phyloP scores from a whole-genome alignment of 441 rosid genomes.

The Erodium texanum region DNA sequence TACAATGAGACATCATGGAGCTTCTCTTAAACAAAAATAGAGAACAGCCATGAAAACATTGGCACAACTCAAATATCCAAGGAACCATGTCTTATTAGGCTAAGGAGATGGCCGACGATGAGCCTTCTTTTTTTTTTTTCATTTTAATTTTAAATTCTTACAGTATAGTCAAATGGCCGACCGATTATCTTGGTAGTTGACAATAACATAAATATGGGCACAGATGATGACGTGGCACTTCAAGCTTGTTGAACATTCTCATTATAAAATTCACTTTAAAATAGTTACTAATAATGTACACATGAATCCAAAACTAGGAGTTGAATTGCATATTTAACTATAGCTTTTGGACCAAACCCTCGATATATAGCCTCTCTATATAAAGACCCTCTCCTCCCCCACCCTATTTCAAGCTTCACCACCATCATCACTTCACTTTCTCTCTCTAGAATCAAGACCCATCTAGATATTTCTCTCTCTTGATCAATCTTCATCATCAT shows the following conservation, averaged over 20 bases:
- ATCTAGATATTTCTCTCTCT: background rate
- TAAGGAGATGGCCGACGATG: background rate
- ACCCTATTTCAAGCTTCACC: background rate
- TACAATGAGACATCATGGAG: background rate
- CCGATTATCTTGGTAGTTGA: background rate
- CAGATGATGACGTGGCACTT: constrained; percentile 10
- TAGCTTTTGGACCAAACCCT: background rate
- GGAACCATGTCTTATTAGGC: background rate
- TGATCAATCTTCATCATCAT: background rate
- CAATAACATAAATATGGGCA: background rate
- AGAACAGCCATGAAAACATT: background rate
- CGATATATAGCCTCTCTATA: background rate
- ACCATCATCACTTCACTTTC: background rate
- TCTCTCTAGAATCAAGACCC: background rate
- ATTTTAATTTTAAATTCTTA: background rate
- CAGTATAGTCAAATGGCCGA: background rate
- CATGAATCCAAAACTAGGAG: background rate
- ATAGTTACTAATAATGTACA: background rate
- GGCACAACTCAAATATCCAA: background rate
- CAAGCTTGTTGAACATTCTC: background rate
- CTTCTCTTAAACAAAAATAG: background rate
- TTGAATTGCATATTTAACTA: background rate
- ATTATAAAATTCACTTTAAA: background rate
- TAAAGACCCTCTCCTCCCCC: background rate
- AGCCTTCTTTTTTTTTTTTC: background rate